These are phyloP conservation scores for Warburgia ugandensis DNA, from an alignment of 164 flowering plant species.

Conservation along the genomic window DNA sequence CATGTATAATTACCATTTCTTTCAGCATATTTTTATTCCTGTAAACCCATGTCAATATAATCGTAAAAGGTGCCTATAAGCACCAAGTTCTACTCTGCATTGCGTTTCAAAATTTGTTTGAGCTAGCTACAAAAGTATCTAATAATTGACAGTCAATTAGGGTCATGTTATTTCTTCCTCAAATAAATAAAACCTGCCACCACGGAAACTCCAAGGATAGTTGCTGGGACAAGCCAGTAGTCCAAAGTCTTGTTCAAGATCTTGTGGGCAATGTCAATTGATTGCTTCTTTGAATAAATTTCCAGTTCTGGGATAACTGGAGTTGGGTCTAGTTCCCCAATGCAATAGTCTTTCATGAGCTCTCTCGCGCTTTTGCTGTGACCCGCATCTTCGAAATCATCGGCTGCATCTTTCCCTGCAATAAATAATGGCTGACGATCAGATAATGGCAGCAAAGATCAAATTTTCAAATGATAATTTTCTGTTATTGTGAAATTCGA, in stretches of 20 bases:
- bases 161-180: slow-evolving; percentile 36
- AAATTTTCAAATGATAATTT: background rate
- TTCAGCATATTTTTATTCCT: too few relatives aligned
- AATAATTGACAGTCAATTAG: too few relatives aligned
- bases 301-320: slow-evolving; percentile 41
- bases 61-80: too few relatives aligned
- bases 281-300: slow-evolving; percentile 23
- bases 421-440: background rate
- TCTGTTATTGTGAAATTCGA: background rate
- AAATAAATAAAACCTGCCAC: slow-evolving; percentile 39
- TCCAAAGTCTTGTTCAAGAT: slow-evolving; percentile 37
- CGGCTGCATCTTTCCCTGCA: slow-evolving; percentile 84
- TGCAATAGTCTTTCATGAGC: slow-evolving; percentile 52
- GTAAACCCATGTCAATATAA: too few relatives aligned
- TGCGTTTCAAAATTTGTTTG: background rate
- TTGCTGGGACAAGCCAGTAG: slow-evolving; percentile 64
- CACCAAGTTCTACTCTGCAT: too few relatives aligned
- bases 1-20: too few relatives aligned
- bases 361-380: slow-evolving; percentile 77
- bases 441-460: background rate
- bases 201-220: slow-evolving; percentile 50
- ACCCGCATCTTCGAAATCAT: slow-evolving; percentile 92
- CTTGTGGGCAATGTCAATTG: slow-evolving; percentile 16
- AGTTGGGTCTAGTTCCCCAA: slow-evolving; percentile 83
- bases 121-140: too few relatives aligned